A percentile compares a stretch with the other conserved stretches of the same genome.
phyloP scores from a whole-genome alignment of 2,329 filamentous ascomycete genomes.

The Apiospora rasikravindrae region DNA sequence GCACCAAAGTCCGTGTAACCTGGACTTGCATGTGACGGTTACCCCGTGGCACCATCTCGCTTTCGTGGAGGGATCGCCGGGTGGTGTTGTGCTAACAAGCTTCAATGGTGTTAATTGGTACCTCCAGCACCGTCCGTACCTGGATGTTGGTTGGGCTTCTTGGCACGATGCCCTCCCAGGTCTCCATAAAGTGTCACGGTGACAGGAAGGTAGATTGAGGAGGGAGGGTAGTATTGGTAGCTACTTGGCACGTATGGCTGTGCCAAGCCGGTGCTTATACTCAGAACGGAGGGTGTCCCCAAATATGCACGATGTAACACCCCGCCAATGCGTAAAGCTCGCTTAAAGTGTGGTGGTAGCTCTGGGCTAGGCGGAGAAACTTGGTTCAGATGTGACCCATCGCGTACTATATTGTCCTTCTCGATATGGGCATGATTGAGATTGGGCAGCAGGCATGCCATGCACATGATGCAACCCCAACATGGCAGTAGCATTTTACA shows the following conservation, averaged over 20 bases:
- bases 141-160: background rate
- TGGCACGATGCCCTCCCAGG: conserved; percentile 9
- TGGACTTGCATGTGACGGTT: background rate
- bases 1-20: background rate
- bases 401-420: background rate
- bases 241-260: background rate
- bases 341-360: background rate
- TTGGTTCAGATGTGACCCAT: background rate
- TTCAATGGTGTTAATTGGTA: background rate
- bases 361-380: background rate
- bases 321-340: conserved; percentile 26
- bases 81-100: background rate
- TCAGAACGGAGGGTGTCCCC: conserved; percentile 11
- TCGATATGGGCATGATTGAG: background rate
- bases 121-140: conserved; percentile 6
- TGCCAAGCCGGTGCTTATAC: conserved; percentile 17
- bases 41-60: background rate
- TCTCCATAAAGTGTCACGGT: background rate
- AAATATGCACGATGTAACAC: conserved; percentile 31
- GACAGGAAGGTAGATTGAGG: conserved; percentile 29
- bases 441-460: background rate
- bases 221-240: background rate
- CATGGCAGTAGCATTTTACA: background rate
- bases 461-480: background rate
- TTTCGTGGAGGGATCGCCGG: background rate